Percentiles rank a stretch among this genome's conserved stretches.
These are phyloP conservation scores for Porphyrellus cyaneotinctus DNA, from an alignment of 768 basidiomycete genomes.

Conservation along the genomic window DNA sequence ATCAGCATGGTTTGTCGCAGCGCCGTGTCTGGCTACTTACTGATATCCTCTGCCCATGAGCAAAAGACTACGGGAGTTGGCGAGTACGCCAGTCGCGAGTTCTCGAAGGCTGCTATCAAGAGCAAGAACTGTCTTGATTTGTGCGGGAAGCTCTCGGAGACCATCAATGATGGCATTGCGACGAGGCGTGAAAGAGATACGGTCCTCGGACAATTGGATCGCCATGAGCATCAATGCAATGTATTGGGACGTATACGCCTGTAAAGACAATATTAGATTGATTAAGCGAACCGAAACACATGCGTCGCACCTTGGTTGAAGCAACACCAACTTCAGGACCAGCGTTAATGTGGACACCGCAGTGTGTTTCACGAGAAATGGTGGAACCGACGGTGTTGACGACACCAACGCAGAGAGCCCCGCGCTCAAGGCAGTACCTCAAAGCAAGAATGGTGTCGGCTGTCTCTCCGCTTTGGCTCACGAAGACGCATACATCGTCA, in stretches of 20 bases:
- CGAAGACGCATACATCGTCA: conserved; percentile 94
- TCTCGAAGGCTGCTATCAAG: conserved; percentile 74
- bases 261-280: neutral
- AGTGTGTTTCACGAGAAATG: conserved; percentile 96
- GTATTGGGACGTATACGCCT: conserved; percentile 99
- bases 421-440: conserved; percentile 94
- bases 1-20: neutral
- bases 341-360: conserved; percentile 99
- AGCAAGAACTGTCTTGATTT: conserved; percentile 84
- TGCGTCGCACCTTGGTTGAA: conserved; percentile 74
- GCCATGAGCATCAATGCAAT: conserved; percentile 98
- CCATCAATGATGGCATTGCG: conserved; percentile 92
- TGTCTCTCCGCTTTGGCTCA: conserved; percentile 98
- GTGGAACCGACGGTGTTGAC: conserved; percentile 99
- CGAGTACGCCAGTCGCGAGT: conserved; percentile 73
- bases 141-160: conserved; percentile 82
- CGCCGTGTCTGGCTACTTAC: conserved; percentile 39
- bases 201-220: conserved; percentile 96
- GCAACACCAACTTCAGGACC: conserved; percentile 99
- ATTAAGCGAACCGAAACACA: neutral
- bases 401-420: conserved; percentile 94
- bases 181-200: conserved; percentile 87
- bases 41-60: conserved; percentile 99
- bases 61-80: conserved; percentile 80
- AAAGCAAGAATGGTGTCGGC: conserved; percentile 96